Evolutionary conservation across 257 asterid genomes (phyloP).

Genomic region (Scutellaria baicalensis): DNA sequence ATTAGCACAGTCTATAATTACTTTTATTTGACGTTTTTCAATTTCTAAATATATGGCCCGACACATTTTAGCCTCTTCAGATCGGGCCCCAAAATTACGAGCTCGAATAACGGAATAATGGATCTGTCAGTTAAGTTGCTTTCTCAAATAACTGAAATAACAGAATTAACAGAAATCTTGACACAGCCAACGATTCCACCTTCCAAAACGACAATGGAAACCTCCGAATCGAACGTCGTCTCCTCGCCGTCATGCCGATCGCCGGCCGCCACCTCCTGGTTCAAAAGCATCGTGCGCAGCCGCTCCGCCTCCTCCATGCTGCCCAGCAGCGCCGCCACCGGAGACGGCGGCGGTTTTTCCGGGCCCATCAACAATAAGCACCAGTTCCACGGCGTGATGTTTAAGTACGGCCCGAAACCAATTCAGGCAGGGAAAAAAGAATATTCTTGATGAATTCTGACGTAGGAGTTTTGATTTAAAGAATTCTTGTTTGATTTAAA

Average conservation of each 20-base stretch:
- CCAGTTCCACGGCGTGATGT: conserved; percentile 71
- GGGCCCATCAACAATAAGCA: conserved; percentile 56
- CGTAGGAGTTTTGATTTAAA: neutral
- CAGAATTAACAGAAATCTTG: conserved; percentile 4
- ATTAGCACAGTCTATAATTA: no score
- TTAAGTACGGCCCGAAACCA: conserved; percentile 76
- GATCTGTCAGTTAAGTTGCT: no score
- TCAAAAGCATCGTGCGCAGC: conserved; percentile 68
- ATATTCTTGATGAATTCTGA: neutral
- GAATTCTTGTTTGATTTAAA: neutral
- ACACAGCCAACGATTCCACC: neutral
- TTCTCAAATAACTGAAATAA: no score
- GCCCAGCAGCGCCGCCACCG: conserved; percentile 28
- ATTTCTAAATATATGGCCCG: no score
- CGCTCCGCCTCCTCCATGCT: conserved; percentile 42
- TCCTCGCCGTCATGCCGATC: conserved; percentile 41
- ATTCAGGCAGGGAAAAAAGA: conserved; percentile 48
- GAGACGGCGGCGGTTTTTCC: conserved; percentile 19
- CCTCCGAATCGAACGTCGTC: conserved; percentile 33
- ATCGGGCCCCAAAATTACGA: no score
- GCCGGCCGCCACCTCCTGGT: conserved; percentile 53
- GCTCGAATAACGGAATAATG: no score
- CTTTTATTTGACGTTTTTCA: no score
- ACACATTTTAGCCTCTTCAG: no score
- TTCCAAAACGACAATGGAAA: conserved; percentile 17